Percentiles rank a stretch among this genome's conserved stretches.
phyloP scores from a whole-genome alignment of 129 eudicot genomes.

The Chrysanthemum seticuspe region DNA sequence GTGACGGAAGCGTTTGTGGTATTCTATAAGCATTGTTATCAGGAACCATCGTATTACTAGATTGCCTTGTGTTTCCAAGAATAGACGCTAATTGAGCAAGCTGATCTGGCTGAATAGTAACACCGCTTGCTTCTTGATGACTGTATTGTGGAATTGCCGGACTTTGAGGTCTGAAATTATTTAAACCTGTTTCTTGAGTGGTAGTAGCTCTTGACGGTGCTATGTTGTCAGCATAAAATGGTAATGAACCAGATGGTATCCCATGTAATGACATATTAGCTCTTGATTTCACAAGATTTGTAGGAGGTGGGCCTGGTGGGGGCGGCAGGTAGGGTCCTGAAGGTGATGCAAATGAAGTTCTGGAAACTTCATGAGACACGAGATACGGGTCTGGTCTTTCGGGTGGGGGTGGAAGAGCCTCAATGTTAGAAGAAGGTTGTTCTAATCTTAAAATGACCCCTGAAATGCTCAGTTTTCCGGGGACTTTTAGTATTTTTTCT shows the following conservation, averaged over 20 bases:
- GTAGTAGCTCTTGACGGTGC: slow-evolving; percentile 29
- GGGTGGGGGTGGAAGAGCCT: slow-evolving; percentile 45
- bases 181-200: slow-evolving; percentile 31
- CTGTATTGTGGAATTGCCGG: slow-evolving; percentile 25
- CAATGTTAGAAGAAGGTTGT: slow-evolving; percentile 43
- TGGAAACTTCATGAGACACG: slow-evolving; percentile 35
- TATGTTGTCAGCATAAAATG: slow-evolving; percentile 41
- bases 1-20: slow-evolving; percentile 38
- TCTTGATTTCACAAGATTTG: slow-evolving; percentile 46
- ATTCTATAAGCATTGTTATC: slow-evolving; percentile 39
- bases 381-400: slow-evolving; percentile 39
- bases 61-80: slow-evolving; percentile 62
- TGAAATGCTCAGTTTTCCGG: slow-evolving; percentile 79
- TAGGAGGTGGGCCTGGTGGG: slow-evolving; percentile 16
- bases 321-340: slow-evolving; percentile 28
- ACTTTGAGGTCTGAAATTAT: slow-evolving; percentile 33
- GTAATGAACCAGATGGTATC: slow-evolving; percentile 32
- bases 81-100: slow-evolving; percentile 71
- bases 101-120: slow-evolving; percentile 56
- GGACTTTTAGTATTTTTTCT: slow-evolving; percentile 78
- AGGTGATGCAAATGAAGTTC: slow-evolving; percentile 52
- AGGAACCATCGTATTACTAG: slow-evolving; percentile 25
- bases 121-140: slow-evolving; percentile 31
- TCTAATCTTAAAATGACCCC: slow-evolving; percentile 83
- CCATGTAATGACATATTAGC: slow-evolving; percentile 29